Percentiles rank a stretch among this genome's conserved stretches.
Conservation (phyloP, 352 stramenopile genomes). For the Phytophthora sansomeana region DNA sequence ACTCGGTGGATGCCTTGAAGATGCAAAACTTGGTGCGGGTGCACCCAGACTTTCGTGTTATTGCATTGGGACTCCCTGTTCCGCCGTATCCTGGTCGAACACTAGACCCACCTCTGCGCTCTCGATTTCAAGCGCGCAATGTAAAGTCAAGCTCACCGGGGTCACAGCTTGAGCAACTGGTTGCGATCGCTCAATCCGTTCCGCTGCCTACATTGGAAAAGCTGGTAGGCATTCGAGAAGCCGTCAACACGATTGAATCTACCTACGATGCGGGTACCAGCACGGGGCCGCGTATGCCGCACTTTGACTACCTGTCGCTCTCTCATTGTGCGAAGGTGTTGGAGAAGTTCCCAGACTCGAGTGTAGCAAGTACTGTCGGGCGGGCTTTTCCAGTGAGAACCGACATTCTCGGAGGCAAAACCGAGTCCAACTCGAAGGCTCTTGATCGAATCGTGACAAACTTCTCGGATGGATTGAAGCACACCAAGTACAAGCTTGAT, state of each 20-base stretch:
- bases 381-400: constrained; percentile 70
- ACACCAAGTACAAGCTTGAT: constrained; percentile 47
- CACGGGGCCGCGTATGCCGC: constrained; percentile 64
- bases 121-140: constrained; percentile 85
- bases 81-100: constrained; percentile 88
- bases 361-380: constrained; percentile 42
- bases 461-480: constrained; percentile 37
- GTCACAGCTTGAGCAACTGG: constrained; percentile 65
- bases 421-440: constrained; percentile 52
- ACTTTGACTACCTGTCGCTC: constrained; percentile 75
- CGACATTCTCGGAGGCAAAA: constrained; percentile 52
- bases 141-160: constrained; percentile 69
- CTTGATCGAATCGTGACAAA: constrained; percentile 67
- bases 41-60: constrained; percentile 94
- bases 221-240: constrained; percentile 75
- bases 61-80: constrained; percentile 89
- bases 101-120: constrained; percentile 88
- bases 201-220: constrained; percentile 64
- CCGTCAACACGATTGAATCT: constrained; percentile 75
- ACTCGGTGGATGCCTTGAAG: constrained; percentile 53
- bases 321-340: constrained; percentile 66
- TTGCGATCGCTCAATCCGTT: constrained; percentile 55
- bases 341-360: constrained; percentile 55
- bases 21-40: constrained; percentile 85
- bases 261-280: constrained; percentile 47